Base-by-base conservation (phyloP, 2,329 filamentous ascomycete genomes). In the Fusarium poae region DNA sequence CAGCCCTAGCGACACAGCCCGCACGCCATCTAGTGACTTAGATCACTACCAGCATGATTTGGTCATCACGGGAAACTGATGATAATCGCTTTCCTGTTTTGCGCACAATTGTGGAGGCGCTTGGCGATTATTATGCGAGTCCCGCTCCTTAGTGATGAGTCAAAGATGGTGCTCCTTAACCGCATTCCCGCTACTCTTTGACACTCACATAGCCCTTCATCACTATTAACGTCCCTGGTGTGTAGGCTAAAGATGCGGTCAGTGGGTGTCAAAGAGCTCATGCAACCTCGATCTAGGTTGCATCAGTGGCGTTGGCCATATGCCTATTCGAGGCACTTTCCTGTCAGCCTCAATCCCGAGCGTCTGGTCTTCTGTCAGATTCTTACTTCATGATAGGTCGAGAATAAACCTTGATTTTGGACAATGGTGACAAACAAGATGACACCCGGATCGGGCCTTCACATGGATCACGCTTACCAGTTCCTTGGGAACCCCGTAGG, bases 1-100 rank as follows among this genome's bases (percentile, higher is more conserved):
- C 70, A 74, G 71, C 72, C 72, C 70, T 74, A 74, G 58, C 55
- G 48, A 57, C 59, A 63, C 56, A 61, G 54, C 62, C 62, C 54
- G 18, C n/a, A 32, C 44, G 35, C 42, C 30, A 56, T 54, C 29
- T 18, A 45, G 39, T 29, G 35, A 59, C 46, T 39, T 66, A 44
- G 34, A 57, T 48, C 53, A 62, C 58, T 35, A 54, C 57, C 53
- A 46, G 44, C 39, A 46, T 63, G 42, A 57, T 68, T 71, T 54
- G 64, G 49, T 64, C 35, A 29, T 56, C 35, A 27, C 25, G 20
- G 45, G 21, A 59, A 43, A 52, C 29, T 54, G 44, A 23, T 55
- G 53, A 29, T 52, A 39, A 68, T 55, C 20, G 10, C 12, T 53
- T 55, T 51, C 67, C 52, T 57, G 68, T 44, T 61, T 62, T 40